phyloP scores from a whole-genome alignment of 352 stramenopile genomes.

The Pythium folliculosum region DNA sequence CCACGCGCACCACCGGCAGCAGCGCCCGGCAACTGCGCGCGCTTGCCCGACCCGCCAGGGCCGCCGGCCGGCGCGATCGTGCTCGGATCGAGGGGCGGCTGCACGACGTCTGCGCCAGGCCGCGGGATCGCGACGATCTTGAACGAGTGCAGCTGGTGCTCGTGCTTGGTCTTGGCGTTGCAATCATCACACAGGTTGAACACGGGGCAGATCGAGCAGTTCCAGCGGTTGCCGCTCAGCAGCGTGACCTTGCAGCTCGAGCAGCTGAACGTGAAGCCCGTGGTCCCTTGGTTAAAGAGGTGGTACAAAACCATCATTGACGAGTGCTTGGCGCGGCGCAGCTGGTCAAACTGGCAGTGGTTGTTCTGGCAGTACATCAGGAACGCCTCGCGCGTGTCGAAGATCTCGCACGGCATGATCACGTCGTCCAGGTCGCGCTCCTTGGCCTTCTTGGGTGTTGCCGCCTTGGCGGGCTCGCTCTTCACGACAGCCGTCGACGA shows the following conservation, averaged over 20 bases:
- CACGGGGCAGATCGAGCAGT: slow-evolving; percentile 95
- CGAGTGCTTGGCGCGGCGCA: slow-evolving; percentile 88
- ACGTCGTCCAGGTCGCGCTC: slow-evolving; percentile 85
- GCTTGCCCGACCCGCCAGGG: slow-evolving; percentile 25
- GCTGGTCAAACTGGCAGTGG: slow-evolving; percentile 88
- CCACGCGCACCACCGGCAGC: slow-evolving; percentile 21
- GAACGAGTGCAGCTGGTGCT: slow-evolving; percentile 93
- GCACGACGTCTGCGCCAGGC: slow-evolving; percentile 45
- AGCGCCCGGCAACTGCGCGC: slow-evolving; percentile 32
- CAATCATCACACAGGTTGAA: slow-evolving; percentile 97
- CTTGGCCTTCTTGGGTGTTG: slow-evolving; percentile 39
- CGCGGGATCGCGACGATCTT: slow-evolving; percentile 89
- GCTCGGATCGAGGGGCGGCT: slow-evolving; percentile 27
- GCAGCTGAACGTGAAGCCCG: slow-evolving; percentile 97
- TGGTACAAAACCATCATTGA: slow-evolving; percentile 91
- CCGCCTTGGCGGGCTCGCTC: slow-evolving; percentile 35
- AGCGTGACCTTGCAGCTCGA: slow-evolving; percentile 94
- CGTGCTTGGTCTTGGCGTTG: slow-evolving; percentile 90
- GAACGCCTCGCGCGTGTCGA: slow-evolving; percentile 91
- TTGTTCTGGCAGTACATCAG: slow-evolving; percentile 90
- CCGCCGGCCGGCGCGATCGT: slow-evolving; percentile 28
- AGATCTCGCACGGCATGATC: slow-evolving; percentile 97
- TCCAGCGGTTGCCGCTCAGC: slow-evolving; percentile 94
- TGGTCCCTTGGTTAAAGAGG: slow-evolving; percentile 88
- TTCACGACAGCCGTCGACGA: slow-evolving; percentile 25